Base-by-base conservation (phyloP, 73 alveolate genomes). In the Paramecium biaurelia region DNA sequence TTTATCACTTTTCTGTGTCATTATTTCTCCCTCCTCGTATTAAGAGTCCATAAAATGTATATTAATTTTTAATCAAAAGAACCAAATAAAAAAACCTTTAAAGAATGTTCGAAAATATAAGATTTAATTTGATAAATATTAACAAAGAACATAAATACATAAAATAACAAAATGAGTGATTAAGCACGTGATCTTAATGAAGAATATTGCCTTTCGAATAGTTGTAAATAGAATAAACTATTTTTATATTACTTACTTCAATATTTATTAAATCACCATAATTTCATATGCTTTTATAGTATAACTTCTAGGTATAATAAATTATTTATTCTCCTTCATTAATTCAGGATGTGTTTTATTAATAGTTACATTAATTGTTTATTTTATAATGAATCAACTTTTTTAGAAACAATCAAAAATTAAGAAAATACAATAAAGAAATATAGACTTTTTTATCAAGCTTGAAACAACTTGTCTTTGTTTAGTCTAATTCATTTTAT, bases 1-100 rank as follows among this genome's bases (percentile, higher is more conserved):
- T 63, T 63, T 63, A 30, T 63, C 84, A 3, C 84, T 30, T 18
- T 63, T 21, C 20, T 26, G 45, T 7, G 84, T 21, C 26, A 63
- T 63, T 9, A 63, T 63, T 32, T 63, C 84, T 63, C 84, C 84
- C 24, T 63, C 84, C 84, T 63, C 84, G 24, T 63, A 63, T 63
- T 63, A 32, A 12, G 84, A 30, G 49, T 63, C 49, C 84, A 63
- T 63, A 30, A 63, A 30, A 30, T 30, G 12, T 63, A 63, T 63
- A 63, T 63, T 63, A 14, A 63, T 12, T 63, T 63, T 63, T 63
- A 14, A 63, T 63, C 84, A 24, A 26, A 63, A 63, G 68, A 53
- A 53, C 26, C 41, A 32, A 63, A 20, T 21, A n/a, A 53, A 53
- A n/a, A 9, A 53, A 53, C 68, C 21, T 53, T 53, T 18, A 53